Conservation (phyloP, 345 rosid species). For the Camelina hispida region DNA sequence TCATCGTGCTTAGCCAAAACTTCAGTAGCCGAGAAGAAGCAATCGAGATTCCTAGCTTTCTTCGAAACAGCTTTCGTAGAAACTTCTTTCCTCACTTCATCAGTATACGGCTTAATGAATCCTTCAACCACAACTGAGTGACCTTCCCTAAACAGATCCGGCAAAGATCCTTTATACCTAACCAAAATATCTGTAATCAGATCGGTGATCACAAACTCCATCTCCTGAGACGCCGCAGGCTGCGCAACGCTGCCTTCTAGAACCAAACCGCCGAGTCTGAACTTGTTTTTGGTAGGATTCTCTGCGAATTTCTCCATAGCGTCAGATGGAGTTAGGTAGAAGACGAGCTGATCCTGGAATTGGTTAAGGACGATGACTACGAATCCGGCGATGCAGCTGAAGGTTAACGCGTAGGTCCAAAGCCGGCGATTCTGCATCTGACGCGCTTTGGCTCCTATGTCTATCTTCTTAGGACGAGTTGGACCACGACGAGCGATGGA, state of each 20-base stretch:
- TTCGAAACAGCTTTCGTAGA: conserved; percentile 58
- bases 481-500: conserved; percentile 71
- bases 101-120: conserved; percentile 72
- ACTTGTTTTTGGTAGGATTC: conserved; percentile 71
- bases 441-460: conserved; percentile 84
- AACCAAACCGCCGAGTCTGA: conserved; percentile 85
- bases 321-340: conserved; percentile 84
- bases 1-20: conserved; percentile 98
- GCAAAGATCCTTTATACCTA: conserved; percentile 76
- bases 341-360: conserved; percentile 88
- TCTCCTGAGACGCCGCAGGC: conserved; percentile 70
- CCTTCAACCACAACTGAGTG: conserved; percentile 97
- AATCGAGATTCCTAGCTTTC: conserved; percentile 72
- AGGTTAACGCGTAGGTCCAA: conserved; percentile 88
- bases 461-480: conserved; percentile 60
- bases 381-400: conserved; percentile 89
- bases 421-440: conserved; percentile 91
- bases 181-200: conserved; percentile 83
- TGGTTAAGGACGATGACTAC: conserved; percentile 80
- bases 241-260: conserved; percentile 92
- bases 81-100: conserved; percentile 61
- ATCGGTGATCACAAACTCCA: conserved; percentile 93
- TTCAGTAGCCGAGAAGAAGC: conserved; percentile 77
- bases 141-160: conserved; percentile 93
- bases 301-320: conserved; percentile 76